Base-by-base conservation (phyloP, 2,329 filamentous ascomycete genomes). In the Lasiodiplodia gonubiensis region DNA sequence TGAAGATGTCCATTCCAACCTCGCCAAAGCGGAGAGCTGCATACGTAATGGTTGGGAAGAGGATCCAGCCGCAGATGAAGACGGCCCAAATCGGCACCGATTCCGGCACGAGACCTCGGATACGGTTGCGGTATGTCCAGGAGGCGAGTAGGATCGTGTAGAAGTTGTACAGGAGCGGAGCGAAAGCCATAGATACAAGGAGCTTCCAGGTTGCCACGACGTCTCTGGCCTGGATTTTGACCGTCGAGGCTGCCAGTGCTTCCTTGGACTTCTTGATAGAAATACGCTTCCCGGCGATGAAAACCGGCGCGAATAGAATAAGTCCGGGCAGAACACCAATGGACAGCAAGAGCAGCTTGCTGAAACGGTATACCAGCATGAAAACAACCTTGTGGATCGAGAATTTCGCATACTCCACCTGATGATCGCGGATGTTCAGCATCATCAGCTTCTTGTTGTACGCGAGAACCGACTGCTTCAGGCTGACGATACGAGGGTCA, bases 1-100 rank as follows among this genome's bases (percentile, higher is more conserved):
- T 99, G 82, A 95, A 84, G 67, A 99, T 97, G 76, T 99, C 95
- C 93, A 99, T 97, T 64, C 94, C 95, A n/a, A 97, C 90, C 81
- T 99, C 95, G 55, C 95, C 95, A 71, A 98, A 97, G 12, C 95
- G 90, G 64, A 99, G 88, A 7, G 95, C 93, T 4, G 93, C 94
- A 78, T 97, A 97, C 0, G 94, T 97, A 73, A 97, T 91, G 27
- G 89, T 86, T 6, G 94, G 91, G 83, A 97, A 97, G 71, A 96
- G 82, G 57, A 92, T 84, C 82, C 92, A 90, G 60, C 93, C 91
- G 48, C 88, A 86, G 11, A 92, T 77, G 70, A 94, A 89, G 12
- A 96, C 86, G 25, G 88, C 77, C 88, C 90, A 97, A 67, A 94
- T 86, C 0, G 94, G 92, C 37, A 97, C 86, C 84, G 89, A 94